Evolutionary conservation across 2,329 filamentous ascomycete genomes (phyloP).

Genomic region (Penicillium freii): DNA sequence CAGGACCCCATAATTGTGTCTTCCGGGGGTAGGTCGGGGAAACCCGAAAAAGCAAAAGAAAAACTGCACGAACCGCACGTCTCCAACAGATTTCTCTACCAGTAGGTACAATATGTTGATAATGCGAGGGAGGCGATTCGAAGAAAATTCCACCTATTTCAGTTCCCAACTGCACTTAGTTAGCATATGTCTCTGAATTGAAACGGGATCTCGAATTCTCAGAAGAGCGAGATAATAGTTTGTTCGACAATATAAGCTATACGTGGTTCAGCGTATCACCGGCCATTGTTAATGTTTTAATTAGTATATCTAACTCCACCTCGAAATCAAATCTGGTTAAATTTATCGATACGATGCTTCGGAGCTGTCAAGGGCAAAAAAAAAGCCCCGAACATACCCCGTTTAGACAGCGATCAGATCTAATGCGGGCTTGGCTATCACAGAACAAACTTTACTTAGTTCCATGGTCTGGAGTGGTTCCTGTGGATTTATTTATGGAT

Average conservation of each 20-base stretch:
- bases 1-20: conserved; percentile 2
- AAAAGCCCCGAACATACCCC: conserved; percentile 16
- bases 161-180: not conserved
- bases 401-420: conserved; percentile 1
- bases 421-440: conserved; percentile 10
- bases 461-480: conserved; percentile 1
- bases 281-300: not conserved
- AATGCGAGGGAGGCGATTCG: too few species aligned
- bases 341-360: not conserved
- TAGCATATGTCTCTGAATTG: not conserved
- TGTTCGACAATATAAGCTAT: not conserved
- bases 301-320: not conserved
- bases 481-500: not conserved
- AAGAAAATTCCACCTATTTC: not conserved
- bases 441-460: not conserved
- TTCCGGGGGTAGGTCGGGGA: not conserved
- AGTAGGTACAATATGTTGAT: not conserved
- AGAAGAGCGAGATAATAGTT: not conserved
- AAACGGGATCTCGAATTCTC: not conserved
- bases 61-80: not conserved
- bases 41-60: not conserved
- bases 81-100: not conserved
- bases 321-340: not conserved
- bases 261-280: not conserved
- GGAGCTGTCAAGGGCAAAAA: not conserved